A percentile compares a stretch with the other conserved stretches of the same genome.
Conservation (phyloP, 345 rosid genomes). For the Atalantia buxifolia region DNA sequence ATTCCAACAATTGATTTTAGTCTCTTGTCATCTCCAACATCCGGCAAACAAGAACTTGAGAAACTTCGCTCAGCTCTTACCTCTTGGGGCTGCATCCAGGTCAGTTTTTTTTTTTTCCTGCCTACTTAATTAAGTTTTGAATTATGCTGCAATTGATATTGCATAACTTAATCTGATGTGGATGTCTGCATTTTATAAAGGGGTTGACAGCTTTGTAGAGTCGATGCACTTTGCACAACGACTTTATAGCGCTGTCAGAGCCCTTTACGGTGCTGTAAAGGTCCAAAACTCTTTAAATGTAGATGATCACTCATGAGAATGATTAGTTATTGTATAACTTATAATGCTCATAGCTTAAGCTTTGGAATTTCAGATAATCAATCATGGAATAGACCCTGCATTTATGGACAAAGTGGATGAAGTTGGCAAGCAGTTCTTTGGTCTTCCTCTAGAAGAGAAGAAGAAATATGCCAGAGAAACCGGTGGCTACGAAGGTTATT, state of each 20-base stretch:
- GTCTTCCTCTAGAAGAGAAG: slow-evolving; percentile 55
- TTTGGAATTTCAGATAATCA: slow-evolving; percentile 41
- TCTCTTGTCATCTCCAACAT: slow-evolving; percentile 32
- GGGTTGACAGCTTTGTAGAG: too few relatives aligned
- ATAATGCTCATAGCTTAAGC: background rate
- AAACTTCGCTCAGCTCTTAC: slow-evolving; percentile 55
- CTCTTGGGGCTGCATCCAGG: slow-evolving; percentile 81
- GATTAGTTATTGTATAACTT: background rate
- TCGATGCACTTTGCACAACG: too few relatives aligned
- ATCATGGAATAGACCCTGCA: slow-evolving; percentile 54
- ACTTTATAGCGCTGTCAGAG: too few relatives aligned
- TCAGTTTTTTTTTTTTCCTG: background rate
- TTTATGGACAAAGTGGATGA: slow-evolving; percentile 48
- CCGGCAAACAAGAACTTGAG: slow-evolving; percentile 27
- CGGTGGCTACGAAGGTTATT: slow-evolving; percentile 64
- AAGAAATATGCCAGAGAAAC: slow-evolving; percentile 46
- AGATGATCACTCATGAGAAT: too few relatives aligned
- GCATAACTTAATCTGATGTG: too few relatives aligned
- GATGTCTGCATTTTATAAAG: too few relatives aligned
- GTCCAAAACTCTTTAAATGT: too few relatives aligned
- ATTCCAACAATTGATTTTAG: slow-evolving; percentile 55
- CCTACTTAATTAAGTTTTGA: too few relatives aligned
- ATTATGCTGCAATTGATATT: too few relatives aligned
- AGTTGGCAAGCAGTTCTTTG: slow-evolving; percentile 50
- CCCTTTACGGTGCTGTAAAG: too few relatives aligned